phyloP scores from a whole-genome alignment of 1,139 yeast genomes.

The Keqinozyma sinolaborantium region DNA sequence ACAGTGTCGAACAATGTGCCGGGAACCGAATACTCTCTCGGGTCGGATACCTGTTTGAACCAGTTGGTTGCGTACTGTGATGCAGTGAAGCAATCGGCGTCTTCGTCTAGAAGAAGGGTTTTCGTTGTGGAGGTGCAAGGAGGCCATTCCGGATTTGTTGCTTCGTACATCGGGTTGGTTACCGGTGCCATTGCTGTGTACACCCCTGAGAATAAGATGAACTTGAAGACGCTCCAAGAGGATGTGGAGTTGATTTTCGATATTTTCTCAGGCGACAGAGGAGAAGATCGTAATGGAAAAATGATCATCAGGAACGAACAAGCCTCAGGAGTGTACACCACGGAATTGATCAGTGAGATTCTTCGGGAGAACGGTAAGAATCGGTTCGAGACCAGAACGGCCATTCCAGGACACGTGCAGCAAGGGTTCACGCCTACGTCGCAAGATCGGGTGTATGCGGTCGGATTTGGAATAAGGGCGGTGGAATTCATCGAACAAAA shows the following conservation, averaged over 20 bases:
- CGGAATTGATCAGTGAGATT: conserved; percentile 78
- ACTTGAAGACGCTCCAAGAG: conserved; percentile 66
- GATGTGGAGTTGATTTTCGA: conserved; percentile 45
- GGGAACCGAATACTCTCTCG: conserved; percentile 77
- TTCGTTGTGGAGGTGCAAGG: conserved; percentile 87
- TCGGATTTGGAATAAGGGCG: conserved; percentile 66
- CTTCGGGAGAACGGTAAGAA: conserved; percentile 74
- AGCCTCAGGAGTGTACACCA: conserved; percentile 78
- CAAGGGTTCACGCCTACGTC: conserved; percentile 81
- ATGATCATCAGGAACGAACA: conserved; percentile 79
- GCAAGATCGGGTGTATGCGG: conserved; percentile 71
- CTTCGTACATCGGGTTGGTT: conserved; percentile 63
- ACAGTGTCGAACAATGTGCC: conserved; percentile 83
- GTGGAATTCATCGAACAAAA: conserved; percentile 62
- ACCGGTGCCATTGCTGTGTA: conserved; percentile 75
- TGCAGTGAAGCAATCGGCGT: conserved; percentile 73
- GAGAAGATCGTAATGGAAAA: conserved; percentile 74
- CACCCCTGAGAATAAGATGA: conserved; percentile 77
- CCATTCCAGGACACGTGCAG: conserved; percentile 95
- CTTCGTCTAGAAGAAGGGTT: conserved; percentile 73
- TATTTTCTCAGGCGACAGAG: conserved; percentile 54
- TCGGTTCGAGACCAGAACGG: conserved; percentile 87
- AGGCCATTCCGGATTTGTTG: conserved; percentile 78
- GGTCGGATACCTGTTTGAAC: conserved; percentile 77
- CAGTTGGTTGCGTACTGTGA: conserved; percentile 74